Evolutionary conservation across 2,329 filamentous ascomycete genomes (phyloP).

Genomic region (Pseudocercospora pini-densiflorae): DNA sequence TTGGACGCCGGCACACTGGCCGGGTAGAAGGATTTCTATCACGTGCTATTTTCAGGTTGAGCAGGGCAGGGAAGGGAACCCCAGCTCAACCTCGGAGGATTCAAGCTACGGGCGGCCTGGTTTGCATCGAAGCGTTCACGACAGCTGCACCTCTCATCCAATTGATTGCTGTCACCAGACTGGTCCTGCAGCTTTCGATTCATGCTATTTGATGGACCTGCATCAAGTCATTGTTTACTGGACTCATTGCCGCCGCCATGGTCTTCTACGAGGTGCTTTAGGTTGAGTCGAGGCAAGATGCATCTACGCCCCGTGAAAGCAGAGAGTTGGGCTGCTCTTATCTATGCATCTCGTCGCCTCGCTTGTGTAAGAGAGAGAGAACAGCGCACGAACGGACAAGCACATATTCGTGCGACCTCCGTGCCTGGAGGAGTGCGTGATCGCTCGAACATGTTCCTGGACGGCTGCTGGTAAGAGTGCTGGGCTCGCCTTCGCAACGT

Average conservation of each 20-base stretch:
- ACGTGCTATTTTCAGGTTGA: not conserved
- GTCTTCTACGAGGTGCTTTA: not conserved
- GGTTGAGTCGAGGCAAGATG: constrained; percentile 15
- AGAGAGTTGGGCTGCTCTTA: constrained; percentile 10
- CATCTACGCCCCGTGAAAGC: constrained; percentile 10
- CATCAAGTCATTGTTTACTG: constrained; percentile 19
- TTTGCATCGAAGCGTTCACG: constrained; percentile 14
- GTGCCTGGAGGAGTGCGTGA: constrained; percentile 11
- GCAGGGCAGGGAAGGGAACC: not conserved
- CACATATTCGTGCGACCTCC: constrained; percentile 16
- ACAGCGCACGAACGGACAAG: constrained; percentile 20
- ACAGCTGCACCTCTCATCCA: constrained; percentile 26
- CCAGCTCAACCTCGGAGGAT: no score
- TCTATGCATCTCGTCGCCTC: constrained; percentile 18
- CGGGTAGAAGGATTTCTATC: not conserved
- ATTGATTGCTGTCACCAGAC: constrained; percentile 12
- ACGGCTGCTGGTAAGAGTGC: constrained; percentile 3
- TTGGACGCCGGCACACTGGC: no score
- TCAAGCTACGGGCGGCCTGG: not conserved
- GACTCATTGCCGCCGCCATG: constrained; percentile 12
- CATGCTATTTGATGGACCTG: constrained; percentile 24
- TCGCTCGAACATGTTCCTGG: constrained; percentile 10
- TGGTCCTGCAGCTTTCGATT: constrained; percentile 19
- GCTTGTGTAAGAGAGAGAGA: constrained; percentile 13
- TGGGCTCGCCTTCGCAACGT: not conserved